Percentiles rank a stretch among this genome's conserved stretches.
These are phyloP conservation scores for Dioszegia crocea DNA, from an alignment of 768 basidiomycete species.

Conservation along the genomic window DNA sequence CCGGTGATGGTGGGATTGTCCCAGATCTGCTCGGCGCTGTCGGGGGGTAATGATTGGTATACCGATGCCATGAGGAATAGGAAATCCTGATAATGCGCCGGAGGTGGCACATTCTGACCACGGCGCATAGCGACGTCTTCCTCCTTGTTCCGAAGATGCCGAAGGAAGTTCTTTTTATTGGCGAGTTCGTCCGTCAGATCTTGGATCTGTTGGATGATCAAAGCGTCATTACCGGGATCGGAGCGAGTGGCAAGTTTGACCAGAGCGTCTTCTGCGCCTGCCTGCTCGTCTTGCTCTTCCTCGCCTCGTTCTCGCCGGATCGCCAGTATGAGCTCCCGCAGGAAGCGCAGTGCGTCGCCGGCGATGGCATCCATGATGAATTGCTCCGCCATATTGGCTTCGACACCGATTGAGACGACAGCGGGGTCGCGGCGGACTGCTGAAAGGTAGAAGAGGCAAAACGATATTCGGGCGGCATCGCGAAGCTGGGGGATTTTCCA, in stretches of 20 bases:
- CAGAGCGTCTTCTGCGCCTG: constrained; percentile 23
- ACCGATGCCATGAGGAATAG: constrained; percentile 30
- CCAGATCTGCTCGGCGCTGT: constrained; percentile 35
- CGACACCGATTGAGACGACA: constrained; percentile 30
- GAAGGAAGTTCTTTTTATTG: constrained; percentile 28
- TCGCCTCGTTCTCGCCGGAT: constrained; percentile 32
- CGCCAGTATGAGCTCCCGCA: constrained; percentile 14
- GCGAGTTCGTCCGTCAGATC: constrained; percentile 24
- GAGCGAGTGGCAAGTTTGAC: constrained; percentile 22
- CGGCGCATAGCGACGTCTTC: constrained; percentile 34
- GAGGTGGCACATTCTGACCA: constrained; percentile 21
- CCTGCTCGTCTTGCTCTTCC: constrained; percentile 23
- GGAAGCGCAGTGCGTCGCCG: constrained; percentile 33
- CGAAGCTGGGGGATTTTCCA: constrained; percentile 30
- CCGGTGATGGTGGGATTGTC: constrained; percentile 30
- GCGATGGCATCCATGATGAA: constrained; percentile 30
- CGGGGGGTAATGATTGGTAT: constrained; percentile 31
- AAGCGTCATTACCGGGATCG: constrained; percentile 25
- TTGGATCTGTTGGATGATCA: constrained; percentile 28
- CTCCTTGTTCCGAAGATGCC: constrained; percentile 34
- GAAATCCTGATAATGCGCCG: constrained; percentile 35
- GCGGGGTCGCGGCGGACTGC: constrained; percentile 26
- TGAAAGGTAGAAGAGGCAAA: constrained; percentile 29
- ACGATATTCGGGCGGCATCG: constrained; percentile 35
- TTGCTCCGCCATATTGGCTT: constrained; percentile 26